Base-by-base conservation (phyloP, 306 rosid species). In the Rubus idaeus region DNA sequence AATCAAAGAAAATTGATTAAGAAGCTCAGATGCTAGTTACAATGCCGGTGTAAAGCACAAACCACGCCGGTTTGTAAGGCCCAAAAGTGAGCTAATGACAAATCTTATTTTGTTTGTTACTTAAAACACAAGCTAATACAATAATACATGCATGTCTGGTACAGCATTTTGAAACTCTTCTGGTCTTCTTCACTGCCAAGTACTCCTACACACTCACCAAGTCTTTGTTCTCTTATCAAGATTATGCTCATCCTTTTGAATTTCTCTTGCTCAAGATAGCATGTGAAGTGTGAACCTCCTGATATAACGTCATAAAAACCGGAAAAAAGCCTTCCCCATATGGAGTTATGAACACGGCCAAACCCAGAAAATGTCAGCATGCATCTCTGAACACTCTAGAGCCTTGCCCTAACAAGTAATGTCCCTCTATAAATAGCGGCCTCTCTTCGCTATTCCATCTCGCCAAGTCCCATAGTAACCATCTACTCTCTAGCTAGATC, bases 131-230 rank as follows among this genome's bases (percentile, higher is more conserved):
- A 17, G 46, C 51, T 45, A 45, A 10, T 68, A 63, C 76, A 60
- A 18, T 5, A 14, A 62, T 2, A 62, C 67, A 62, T 62, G 67
- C 67, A 62, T 58, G 79, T 18, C 66, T 30, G 56, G 39, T 51
- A 20, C 37, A 64, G 41, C 78, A 45, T 67, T 12, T 47, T 44
- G 16, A 68, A 50, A 58, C 77, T 58, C 73, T 67, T 30, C 67
- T 30, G 67, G 18, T 35, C 3, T 12, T 75, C 17, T 71, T 58
- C 49, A 55, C 6, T 70, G 86, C 86, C 83, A 75, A 23, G 80
- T 75, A 76, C 75, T 45, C 78, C 71, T 37, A 47, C 77, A 41
- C 18, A 68, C 68, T 78, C 74, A 11, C 41, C 78, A 39, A 23
- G 44, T 56, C 80, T 71, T 55, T 75, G 83, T 75, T 75, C 57